Base-by-base conservation (phyloP, 2,329 filamentous ascomycete species). In the Fusarium sp. region DNA sequence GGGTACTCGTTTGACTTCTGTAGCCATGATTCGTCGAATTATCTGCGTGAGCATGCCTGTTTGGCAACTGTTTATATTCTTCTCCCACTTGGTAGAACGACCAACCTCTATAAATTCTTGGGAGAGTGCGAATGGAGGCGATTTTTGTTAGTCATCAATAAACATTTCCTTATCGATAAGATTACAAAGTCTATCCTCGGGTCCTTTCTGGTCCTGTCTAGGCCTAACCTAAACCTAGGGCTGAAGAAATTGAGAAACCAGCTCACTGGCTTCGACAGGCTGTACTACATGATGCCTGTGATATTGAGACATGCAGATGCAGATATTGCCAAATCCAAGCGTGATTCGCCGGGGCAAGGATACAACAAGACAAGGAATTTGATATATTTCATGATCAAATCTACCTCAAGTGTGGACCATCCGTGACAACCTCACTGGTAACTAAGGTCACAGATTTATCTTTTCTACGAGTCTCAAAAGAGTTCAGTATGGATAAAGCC, bases 1-100 rank as follows among this genome's bases (percentile, higher is more conserved):
- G 56, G 94, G 92, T 41, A 97, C 93, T 79, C 86, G 90, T 79
- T 92, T 91, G 67, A 85, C 76, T 76, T 84, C 82, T 61, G 86
- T 81, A 77, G 87, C 85, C 89, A 92, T 93, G 79, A 83, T 85
- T 81, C 84, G 82, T 81, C 83, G 84, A 55, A 86, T 55, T 25
- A 79, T 63, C 53, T 74, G 76, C 39, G 63, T 73, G 49, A 81
- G 74, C 79, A 84, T 83, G 60, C 74, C 73, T 58, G 39, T 69
- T 45, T 54, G 54, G 57, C 45, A 46, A 54, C 61, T 39, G 45
- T 45, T 68, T n/a, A 52, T 60, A 71, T 62, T 60, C 61, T 55
- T 57, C 35, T 27, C 10, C 50, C 38, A 33, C 22, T 27, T 53
- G 27, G 22, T 29, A 50, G 27, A 53, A 41, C n/a, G 47, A 46